Conservation (phyloP, 257 asterid species). For the Linaria vulgaris region DNA sequence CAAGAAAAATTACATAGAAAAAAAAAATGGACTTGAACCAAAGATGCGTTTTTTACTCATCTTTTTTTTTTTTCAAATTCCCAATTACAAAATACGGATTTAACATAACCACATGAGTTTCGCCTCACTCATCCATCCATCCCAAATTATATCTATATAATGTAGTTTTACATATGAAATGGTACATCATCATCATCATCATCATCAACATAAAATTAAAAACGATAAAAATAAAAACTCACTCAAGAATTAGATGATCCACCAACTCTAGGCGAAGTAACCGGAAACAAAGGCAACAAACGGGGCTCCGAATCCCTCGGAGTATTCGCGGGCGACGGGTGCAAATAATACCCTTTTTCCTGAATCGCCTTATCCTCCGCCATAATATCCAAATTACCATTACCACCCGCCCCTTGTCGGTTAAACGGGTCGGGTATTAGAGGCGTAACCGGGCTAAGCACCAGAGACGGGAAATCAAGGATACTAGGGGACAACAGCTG, state of each 20-base stretch:
- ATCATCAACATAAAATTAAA: constrained; percentile 7
- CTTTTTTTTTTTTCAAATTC: constrained; percentile 28
- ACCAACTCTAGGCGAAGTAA: constrained; percentile 71
- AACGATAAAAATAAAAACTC: constrained; percentile 22
- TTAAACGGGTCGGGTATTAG: constrained; percentile 83
- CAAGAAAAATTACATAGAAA: neutral
- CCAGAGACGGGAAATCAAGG: constrained; percentile 82
- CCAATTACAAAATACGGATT: constrained; percentile 27
- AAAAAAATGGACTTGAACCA: constrained; percentile 14
- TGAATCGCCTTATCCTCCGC: constrained; percentile 87
- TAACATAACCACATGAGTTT: constrained; percentile 26
- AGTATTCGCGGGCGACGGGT: constrained; percentile 80
- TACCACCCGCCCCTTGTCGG: constrained; percentile 33
- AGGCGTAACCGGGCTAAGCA: constrained; percentile 91
- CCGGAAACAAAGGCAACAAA: constrained; percentile 77
- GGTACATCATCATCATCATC: constrained; percentile 34
- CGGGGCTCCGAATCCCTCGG: constrained; percentile 92
- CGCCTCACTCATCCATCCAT: constrained; percentile 27
- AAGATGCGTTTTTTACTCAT: constrained; percentile 27
- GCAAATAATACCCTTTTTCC: constrained; percentile 70
- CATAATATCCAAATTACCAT: constrained; percentile 40
- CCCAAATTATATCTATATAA: constrained; percentile 44
- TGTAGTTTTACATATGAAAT: constrained; percentile 43
- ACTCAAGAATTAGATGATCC: constrained; percentile 53
- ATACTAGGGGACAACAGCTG: constrained; percentile 73